Conservation (phyloP, 2,329 filamentous ascomycete genomes). For the Beauveria sp. region DNA sequence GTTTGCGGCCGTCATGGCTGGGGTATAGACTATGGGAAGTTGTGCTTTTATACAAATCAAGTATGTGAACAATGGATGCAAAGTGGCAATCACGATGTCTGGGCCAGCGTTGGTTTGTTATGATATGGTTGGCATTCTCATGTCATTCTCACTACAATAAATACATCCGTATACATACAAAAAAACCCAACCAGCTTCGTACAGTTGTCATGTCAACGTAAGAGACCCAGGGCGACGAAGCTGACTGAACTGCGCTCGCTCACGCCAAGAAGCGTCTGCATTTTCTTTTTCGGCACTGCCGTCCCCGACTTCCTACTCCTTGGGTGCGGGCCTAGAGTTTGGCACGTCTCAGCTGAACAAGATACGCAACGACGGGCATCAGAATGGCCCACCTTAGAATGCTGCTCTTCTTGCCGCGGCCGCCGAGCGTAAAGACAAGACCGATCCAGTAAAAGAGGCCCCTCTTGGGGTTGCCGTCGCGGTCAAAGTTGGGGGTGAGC, state of each 20-base stretch:
- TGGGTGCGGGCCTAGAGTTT: conserved; percentile 24
- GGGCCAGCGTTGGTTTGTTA: not conserved
- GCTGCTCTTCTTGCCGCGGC: conserved; percentile 40
- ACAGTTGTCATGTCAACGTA: not conserved
- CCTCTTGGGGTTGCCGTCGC: conserved; percentile 44
- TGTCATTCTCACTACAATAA: not conserved
- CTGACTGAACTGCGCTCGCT: not conserved
- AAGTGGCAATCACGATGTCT: not conserved
- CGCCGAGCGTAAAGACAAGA: conserved; percentile 45
- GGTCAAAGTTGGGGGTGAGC: conserved; percentile 53
- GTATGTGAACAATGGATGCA: not conserved
- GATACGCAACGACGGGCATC: conserved; percentile 30
- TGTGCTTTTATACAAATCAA: not conserved
- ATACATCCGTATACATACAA: not conserved
- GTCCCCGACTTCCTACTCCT: conserved; percentile 4
- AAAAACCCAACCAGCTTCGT: not conserved
- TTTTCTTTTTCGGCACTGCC: no score
- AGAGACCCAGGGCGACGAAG: not conserved
- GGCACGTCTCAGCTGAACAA: conserved; percentile 26
- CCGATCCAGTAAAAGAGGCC: conserved; percentile 48
- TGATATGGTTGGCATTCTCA: not conserved
- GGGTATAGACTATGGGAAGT: conserved; percentile 7
- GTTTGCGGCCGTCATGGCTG: conserved; percentile 35
- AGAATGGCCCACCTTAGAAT: conserved; percentile 42
- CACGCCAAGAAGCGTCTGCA: not conserved